phyloP scores from a whole-genome alignment of 331 rosid species.

The Quercus phellos region DNA sequence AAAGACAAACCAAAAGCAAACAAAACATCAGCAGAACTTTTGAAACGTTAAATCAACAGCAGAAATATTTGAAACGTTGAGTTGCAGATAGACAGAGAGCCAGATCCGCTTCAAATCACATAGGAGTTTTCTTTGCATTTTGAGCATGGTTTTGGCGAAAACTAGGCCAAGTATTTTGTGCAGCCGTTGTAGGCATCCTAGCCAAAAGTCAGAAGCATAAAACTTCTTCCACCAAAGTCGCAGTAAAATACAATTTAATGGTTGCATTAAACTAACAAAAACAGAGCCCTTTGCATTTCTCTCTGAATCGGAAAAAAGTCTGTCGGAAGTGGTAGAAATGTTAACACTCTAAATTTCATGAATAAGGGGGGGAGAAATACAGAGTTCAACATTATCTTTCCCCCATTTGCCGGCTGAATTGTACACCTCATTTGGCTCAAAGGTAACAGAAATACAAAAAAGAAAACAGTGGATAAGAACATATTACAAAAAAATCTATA shows the following conservation, averaged over 20 bases:
- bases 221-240: not conserved
- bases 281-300: not conserved
- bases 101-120: not conserved
- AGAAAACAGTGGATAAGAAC: constrained; percentile 15
- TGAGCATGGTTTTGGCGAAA: too few relatives aligned
- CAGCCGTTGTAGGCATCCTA: not conserved
- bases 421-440: constrained; percentile 45
- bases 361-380: constrained; percentile 26
- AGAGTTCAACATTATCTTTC: constrained; percentile 23
- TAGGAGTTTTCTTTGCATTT: not conserved
- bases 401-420: constrained; percentile 43
- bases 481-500: constrained; percentile 41
- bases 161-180: not conserved
- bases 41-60: too few relatives aligned
- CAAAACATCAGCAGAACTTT: too few relatives aligned
- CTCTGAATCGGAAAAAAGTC: constrained; percentile 6
- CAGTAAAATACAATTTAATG: not conserved
- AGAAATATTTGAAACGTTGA: not conserved
- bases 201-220: not conserved
- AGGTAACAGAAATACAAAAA: constrained; percentile 35
- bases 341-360: constrained; percentile 19
- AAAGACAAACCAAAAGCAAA: not conserved
- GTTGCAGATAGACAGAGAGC: not conserved
- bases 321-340: constrained; percentile 19
- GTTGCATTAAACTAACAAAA: not conserved